These are phyloP conservation scores for Sordaria brevicollis DNA, from an alignment of 495 filamentous ascomycete genomes.

Conservation along the genomic window DNA sequence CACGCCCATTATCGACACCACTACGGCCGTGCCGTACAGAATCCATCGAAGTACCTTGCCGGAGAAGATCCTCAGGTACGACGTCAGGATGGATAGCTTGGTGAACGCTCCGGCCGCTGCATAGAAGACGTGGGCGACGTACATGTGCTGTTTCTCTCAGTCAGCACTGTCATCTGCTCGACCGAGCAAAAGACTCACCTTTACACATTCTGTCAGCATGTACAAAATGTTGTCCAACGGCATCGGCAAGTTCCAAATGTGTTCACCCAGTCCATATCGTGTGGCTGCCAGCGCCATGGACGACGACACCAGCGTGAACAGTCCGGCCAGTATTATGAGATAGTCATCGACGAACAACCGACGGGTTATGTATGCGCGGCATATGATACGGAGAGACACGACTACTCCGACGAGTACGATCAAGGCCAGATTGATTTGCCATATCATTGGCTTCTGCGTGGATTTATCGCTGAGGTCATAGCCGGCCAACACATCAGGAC, in stretches of 20 bases:
- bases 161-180: not conserved
- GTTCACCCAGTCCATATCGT: conserved; percentile 15
- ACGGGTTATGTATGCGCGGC: conserved; percentile 8
- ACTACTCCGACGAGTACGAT: conserved; percentile 11
- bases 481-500: not conserved
- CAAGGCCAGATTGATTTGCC: conserved; percentile 13
- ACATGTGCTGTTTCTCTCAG: conserved; percentile 11
- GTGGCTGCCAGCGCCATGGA: conserved; percentile 10
- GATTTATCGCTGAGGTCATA: conserved; percentile 13
- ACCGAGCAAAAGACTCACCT: not conserved
- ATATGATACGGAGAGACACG: conserved; percentile 6
- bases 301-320: conserved; percentile 15
- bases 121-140: conserved; percentile 17
- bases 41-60: conserved; percentile 7
- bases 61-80: conserved; percentile 21
- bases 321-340: conserved; percentile 15
- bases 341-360: conserved; percentile 13
- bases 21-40: conserved; percentile 11
- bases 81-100: conserved; percentile 22
- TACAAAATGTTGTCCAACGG: conserved; percentile 6
- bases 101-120: conserved; percentile 16
- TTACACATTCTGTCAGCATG: conserved; percentile 7
- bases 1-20: conserved; percentile 25
- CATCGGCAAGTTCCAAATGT: conserved; percentile 18
- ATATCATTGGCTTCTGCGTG: conserved; percentile 1